These are phyloP conservation scores for Geosiphon pyriformis DNA, from an alignment of 192 early-diverging fungal species.

Conservation along the genomic window DNA sequence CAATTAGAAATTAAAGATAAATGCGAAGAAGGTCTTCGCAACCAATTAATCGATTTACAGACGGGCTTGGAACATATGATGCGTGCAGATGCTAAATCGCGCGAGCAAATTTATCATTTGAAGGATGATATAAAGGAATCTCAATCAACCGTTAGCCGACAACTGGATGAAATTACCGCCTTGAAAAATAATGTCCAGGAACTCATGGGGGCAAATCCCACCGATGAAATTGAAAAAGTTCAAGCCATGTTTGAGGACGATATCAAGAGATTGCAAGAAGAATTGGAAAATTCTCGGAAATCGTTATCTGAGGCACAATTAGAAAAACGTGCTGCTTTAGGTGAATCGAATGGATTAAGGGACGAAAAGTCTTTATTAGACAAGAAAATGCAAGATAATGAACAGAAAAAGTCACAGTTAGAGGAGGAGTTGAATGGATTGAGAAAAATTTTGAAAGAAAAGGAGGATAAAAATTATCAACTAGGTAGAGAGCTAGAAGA, in stretches of 20 bases:
- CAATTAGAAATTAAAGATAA: constrained; percentile 24
- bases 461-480: constrained; percentile 10
- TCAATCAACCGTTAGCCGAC: constrained; percentile 27
- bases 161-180: constrained; percentile 35
- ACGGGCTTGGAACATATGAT: constrained; percentile 21
- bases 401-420: neutral
- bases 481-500: constrained; percentile 3
- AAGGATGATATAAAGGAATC: constrained; percentile 32
- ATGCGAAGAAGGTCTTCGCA: constrained; percentile 16
- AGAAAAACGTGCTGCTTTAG: constrained; percentile 10
- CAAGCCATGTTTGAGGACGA: constrained; percentile 48
- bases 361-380: constrained; percentile 10
- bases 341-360: constrained; percentile 11
- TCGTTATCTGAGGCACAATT: constrained; percentile 17
- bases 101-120: constrained; percentile 17
- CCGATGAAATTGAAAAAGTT: constrained; percentile 47
- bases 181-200: constrained; percentile 46
- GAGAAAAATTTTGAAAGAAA: neutral
- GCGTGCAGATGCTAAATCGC: constrained; percentile 21
- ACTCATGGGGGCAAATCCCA: constrained; percentile 39
- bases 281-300: constrained; percentile 24
- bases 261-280: constrained; percentile 40
- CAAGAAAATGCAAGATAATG: constrained; percentile 17
- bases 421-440: neutral
- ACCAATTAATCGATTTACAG: constrained; percentile 17